Percentiles rank a stretch among this genome's conserved stretches.
Evolutionary conservation across 768 basidiomycete genomes (phyloP).

Genomic region (Mycena latifolia): DNA sequence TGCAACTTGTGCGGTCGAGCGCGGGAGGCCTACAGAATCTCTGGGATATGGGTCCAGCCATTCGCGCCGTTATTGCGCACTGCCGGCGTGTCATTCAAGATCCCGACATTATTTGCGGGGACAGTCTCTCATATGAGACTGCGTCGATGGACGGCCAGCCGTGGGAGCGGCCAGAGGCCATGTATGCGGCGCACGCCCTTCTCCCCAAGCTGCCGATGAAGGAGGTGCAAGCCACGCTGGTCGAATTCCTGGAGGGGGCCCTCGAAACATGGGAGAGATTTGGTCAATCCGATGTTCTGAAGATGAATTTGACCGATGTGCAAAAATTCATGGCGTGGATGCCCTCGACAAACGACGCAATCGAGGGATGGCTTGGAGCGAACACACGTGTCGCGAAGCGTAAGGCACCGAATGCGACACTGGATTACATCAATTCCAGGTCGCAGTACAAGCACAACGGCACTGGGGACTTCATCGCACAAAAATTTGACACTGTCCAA

Average conservation of each 20-base stretch:
- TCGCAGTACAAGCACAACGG: conserved; percentile 22
- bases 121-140: background rate
- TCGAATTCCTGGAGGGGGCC: conserved; percentile 36
- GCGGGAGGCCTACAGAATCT: too few species aligned
- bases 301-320: conserved; percentile 4
- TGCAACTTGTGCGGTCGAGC: too few species aligned
- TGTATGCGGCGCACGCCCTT: conserved; percentile 12
- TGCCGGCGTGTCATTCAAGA: background rate
- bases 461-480: background rate
- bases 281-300: too few species aligned
- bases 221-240: background rate
- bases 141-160: conserved; percentile 16
- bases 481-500: background rate
- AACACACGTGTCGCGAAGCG: conserved; percentile 9
- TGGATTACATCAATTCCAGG: conserved; percentile 24
- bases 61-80: background rate
- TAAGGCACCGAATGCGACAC: conserved; percentile 9
- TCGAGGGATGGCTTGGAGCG: conserved; percentile 41
- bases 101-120: background rate
- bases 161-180: conserved; percentile 23
- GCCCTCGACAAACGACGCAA: conserved; percentile 19
- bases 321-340: conserved; percentile 12
- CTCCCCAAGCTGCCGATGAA: background rate
- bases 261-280: conserved; percentile 3
- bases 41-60: too few species aligned